These are phyloP conservation scores for Stagonosporopsis chrysanthemi DNA, from an alignment of 2,329 filamentous ascomycete species.

Conservation along the genomic window DNA sequence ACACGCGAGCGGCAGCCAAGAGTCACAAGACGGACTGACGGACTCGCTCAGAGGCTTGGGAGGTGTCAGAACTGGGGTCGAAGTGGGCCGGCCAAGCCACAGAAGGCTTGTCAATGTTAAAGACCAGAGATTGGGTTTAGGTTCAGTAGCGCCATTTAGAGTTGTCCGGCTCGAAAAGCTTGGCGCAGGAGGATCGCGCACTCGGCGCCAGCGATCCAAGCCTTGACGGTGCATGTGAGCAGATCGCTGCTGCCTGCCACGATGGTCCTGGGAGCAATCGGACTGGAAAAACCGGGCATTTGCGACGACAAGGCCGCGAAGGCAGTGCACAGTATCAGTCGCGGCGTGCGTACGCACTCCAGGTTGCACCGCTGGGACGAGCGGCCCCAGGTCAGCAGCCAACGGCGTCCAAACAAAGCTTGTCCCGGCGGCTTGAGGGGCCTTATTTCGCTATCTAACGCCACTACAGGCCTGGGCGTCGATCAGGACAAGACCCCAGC, in stretches of 20 bases:
- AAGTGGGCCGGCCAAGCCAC: constrained; percentile 32
- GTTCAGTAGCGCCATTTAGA: constrained; percentile 40
- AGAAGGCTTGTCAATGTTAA: constrained; percentile 47
- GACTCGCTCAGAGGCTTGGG: constrained; percentile 32
- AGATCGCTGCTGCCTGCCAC: constrained; percentile 13
- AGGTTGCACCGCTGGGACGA: constrained; percentile 24
- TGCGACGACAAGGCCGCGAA: neutral
- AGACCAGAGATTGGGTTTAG: constrained; percentile 46
- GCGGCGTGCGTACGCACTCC: constrained; percentile 18
- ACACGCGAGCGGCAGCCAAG: constrained; percentile 31
- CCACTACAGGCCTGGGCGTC: constrained; percentile 47
- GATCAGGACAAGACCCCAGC: constrained; percentile 43
- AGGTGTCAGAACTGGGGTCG: constrained; percentile 34
- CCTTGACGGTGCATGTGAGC: constrained; percentile 14
- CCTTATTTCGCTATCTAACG: constrained; percentile 47
- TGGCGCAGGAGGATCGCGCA: constrained; percentile 29
- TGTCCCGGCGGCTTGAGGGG: constrained; percentile 44
- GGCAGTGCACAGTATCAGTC: constrained; percentile 4
- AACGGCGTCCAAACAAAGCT: constrained; percentile 50
- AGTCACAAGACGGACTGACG: constrained; percentile 37
- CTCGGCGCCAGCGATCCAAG: constrained; percentile 31
- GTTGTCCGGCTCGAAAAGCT: constrained; percentile 34
- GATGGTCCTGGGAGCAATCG: neutral
- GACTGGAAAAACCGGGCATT: neutral
- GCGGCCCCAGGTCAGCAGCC: constrained; percentile 33